Evolutionary conservation across 768 basidiomycete species (phyloP).

Genomic region (Mycena rosella): DNA sequence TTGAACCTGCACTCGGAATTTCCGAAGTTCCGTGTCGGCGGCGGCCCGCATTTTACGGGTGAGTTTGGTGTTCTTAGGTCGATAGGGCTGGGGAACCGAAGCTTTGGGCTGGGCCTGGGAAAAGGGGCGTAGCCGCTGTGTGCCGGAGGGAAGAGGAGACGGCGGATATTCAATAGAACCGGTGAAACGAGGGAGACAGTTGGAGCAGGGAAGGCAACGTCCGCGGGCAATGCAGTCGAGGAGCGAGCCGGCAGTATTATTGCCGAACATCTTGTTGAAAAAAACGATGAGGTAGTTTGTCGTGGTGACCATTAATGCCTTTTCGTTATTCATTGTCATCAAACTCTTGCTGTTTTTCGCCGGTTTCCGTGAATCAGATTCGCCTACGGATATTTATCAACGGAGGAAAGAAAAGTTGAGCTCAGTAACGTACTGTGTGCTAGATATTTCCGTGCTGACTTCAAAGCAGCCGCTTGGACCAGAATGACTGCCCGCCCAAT

Average conservation of each 20-base stretch:
- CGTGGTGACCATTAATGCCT: slow-evolving; percentile 16
- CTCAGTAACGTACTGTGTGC: neutral
- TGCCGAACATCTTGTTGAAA: slow-evolving; percentile 25
- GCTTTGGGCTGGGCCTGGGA: neutral
- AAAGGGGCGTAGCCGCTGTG: slow-evolving; percentile 1
- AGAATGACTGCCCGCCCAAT: slow-evolving; percentile 14
- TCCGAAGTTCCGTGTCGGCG: slow-evolving; percentile 4
- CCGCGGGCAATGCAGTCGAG: slow-evolving; percentile 21
- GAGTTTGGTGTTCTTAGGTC: slow-evolving; percentile 9
- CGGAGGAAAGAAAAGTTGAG: neutral
- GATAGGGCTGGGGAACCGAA: neutral
- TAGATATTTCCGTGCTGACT: slow-evolving; percentile 16
- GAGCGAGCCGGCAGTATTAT: neutral
- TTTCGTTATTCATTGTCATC: slow-evolving; percentile 18
- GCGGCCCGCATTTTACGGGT: slow-evolving; percentile 8
- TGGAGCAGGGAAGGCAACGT: slow-evolving; percentile 24
- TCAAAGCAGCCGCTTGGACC: slow-evolving; percentile 14
- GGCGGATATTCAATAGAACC: neutral
- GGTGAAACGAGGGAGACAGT: slow-evolving; percentile 15
- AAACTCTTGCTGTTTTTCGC: slow-evolving; percentile 12
- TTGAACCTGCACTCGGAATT: slow-evolving; percentile 4
- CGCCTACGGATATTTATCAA: neutral
- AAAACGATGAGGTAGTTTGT: slow-evolving; percentile 8
- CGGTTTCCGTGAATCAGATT: neutral
- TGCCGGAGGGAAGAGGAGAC: slow-evolving; percentile 12